These are phyloP conservation scores for Ophiobolus disseminans DNA, from an alignment of 2,329 filamentous ascomycete species.

Conservation along the genomic window DNA sequence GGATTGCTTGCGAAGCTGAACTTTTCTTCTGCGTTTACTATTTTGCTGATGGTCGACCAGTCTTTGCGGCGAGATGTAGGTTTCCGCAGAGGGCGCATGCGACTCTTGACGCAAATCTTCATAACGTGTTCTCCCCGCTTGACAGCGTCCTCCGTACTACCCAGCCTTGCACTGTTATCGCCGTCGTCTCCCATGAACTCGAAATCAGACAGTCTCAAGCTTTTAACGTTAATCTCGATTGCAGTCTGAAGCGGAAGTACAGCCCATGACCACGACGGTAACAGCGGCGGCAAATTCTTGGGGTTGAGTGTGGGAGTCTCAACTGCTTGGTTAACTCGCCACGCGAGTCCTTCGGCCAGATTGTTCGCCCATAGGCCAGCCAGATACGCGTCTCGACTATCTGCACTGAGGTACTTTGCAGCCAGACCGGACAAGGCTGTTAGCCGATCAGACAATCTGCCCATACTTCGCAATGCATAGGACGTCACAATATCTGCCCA, in stretches of 20 bases:
- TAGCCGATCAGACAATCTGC: conserved; percentile 9
- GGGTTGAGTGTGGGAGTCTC: not conserved
- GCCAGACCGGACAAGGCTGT: conserved; percentile 13
- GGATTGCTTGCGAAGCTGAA: conserved; percentile 11
- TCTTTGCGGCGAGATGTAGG: conserved; percentile 2
- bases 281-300: not conserved
- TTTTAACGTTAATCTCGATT: conserved; percentile 6
- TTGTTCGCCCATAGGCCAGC: conserved; percentile 12
- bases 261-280: conserved; percentile 18
- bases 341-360: conserved; percentile 9
- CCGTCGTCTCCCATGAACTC: not conserved
- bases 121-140: conserved; percentile 2
- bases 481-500: conserved; percentile 16
- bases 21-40: conserved; percentile 7
- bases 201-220: conserved; percentile 2
- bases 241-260: conserved; percentile 10
- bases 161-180: not conserved
- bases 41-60: conserved; percentile 9
- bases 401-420: conserved; percentile 11
- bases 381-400: conserved; percentile 10
- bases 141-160: conserved; percentile 1
- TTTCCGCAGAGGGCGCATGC: conserved; percentile 6
- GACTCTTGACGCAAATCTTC: conserved; percentile 8
- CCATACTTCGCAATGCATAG: conserved; percentile 11
- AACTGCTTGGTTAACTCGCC: conserved; percentile 3